A percentile compares a stretch with the other conserved stretches of the same genome.
phyloP scores from a whole-genome alignment of 805 yeast genomes.

The Candida ficus region DNA sequence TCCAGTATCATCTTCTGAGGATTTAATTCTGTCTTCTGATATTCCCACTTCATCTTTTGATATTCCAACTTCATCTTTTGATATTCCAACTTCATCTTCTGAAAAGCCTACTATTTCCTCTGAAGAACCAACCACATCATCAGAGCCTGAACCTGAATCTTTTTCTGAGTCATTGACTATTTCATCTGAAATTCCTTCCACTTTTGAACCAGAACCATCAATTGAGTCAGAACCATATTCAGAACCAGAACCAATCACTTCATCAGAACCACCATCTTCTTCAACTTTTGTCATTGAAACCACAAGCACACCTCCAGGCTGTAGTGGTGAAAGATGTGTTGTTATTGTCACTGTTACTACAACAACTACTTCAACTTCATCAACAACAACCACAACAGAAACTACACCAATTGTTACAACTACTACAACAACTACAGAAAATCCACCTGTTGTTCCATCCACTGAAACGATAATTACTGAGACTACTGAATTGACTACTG shows the following conservation, averaged over 20 bases:
- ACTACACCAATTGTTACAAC: not conserved
- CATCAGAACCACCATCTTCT: not conserved
- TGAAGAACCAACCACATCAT: not conserved
- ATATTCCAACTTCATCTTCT: not conserved
- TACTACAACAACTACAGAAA: not conserved
- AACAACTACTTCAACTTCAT: not conserved
- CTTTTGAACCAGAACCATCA: not conserved
- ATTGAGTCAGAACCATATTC: not conserved
- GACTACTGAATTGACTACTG: not conserved
- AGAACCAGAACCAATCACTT: not conserved
- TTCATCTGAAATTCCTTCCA: no score
- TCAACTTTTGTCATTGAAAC: no score
- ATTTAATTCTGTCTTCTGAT: no score
- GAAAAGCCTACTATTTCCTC: no score
- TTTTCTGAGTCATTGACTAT: no score
- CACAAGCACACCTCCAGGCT: no score
- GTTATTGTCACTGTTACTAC: not conserved
- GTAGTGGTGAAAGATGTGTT: no score
- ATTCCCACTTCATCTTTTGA: not conserved
- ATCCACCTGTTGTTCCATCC: not conserved
- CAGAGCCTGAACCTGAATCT: not conserved
- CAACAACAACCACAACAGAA: not conserved
- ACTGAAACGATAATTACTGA: not conserved
- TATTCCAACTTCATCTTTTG: not conserved
- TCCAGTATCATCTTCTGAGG: not conserved